Conservation (phyloP, 495 filamentous ascomycete species). For the Daldinia bambusicola region DNA sequence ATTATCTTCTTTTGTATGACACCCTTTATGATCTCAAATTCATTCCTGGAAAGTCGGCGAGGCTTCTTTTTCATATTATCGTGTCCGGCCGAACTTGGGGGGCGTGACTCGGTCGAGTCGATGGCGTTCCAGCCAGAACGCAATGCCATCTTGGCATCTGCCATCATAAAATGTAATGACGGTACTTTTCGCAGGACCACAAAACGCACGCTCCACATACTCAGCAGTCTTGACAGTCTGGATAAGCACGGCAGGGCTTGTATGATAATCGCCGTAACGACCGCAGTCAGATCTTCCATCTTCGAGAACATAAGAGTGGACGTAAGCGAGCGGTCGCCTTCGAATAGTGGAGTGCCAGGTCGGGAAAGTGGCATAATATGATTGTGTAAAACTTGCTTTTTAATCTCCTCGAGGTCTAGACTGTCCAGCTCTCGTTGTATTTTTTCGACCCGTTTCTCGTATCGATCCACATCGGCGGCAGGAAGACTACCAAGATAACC, state of each 20-base stretch:
- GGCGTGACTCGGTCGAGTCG: constrained; percentile 44
- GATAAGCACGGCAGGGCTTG: constrained; percentile 87
- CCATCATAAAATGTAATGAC: constrained; percentile 71
- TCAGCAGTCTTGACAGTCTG: constrained; percentile 72
- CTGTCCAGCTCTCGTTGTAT: constrained; percentile 81
- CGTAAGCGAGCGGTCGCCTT: constrained; percentile 47
- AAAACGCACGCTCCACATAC: constrained; percentile 80
- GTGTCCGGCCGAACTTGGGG: constrained; percentile 22
- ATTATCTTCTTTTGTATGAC: constrained; percentile 75
- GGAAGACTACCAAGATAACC: constrained; percentile 76
- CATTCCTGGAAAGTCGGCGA: constrained; percentile 55
- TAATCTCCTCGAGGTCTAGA: constrained; percentile 89
- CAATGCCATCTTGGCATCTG: constrained; percentile 69
- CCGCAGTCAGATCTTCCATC: constrained; percentile 86
- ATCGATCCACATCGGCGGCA: constrained; percentile 66
- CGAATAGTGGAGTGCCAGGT: constrained; percentile 63
- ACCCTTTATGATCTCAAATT: constrained; percentile 69
- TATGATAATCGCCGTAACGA: constrained; percentile 88
- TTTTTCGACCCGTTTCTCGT: constrained; percentile 79
- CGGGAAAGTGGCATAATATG: constrained; percentile 69
- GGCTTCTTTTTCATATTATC: constrained; percentile 17
- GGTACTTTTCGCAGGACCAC: constrained; percentile 77
- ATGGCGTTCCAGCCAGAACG: constrained; percentile 70
- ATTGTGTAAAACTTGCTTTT: constrained; percentile 84
- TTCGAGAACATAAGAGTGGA: constrained; percentile 61